Evolutionary conservation across 1,139 yeast genomes (phyloP), one percentile per base, ranked within the genome.

Genomic region (Kurtzmaniella quercitrusa): DNA sequence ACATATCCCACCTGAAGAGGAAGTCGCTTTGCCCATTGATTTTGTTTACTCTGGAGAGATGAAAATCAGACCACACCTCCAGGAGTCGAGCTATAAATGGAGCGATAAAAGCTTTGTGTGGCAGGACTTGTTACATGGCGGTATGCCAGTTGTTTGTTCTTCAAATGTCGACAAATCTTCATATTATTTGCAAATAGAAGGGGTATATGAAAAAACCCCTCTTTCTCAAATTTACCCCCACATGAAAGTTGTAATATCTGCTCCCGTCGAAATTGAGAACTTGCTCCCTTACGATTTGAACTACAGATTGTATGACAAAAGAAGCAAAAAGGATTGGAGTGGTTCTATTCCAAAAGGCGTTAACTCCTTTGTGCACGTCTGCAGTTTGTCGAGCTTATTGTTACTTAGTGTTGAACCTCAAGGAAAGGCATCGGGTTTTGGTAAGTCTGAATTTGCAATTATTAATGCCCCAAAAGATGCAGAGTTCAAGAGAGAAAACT

Each of bases 231-330:
- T 86, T 0, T 94, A 89, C 54, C 98, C 98, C 0, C 95, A 88
- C 55, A 77, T 93, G 88, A 78, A 73, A 10, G 65, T 93, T 36
- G 77, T 83, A 1, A 67, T 94, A 18, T 82, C 95, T 0, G 91
- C 98, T 0, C 98, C 98, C 0, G 66, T 94, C 34, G 89, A 87
- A 53, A 73, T 94, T 49, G 91, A 86, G 53, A 94, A 94, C 54
- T 67, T 89, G 46, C 63, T 94, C 41, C 98, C 99, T 0, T 87
- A 77, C 57, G 96, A 89, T 53, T 66, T 91, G 42, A 72, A 78
- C 18, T 90, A 85, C 62, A 70, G 88, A 45, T 71, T 94, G 17
- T 88, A 85, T 58, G 95, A 89, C 58, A 87, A 88, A 56, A 81
- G 79, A 18, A 70, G 82, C n/a, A 79, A 77, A 46, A 75, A 76